These are phyloP conservation scores for Grigorovia yakushimaensis DNA, from an alignment of 805 yeast species.

Conservation along the genomic window DNA sequence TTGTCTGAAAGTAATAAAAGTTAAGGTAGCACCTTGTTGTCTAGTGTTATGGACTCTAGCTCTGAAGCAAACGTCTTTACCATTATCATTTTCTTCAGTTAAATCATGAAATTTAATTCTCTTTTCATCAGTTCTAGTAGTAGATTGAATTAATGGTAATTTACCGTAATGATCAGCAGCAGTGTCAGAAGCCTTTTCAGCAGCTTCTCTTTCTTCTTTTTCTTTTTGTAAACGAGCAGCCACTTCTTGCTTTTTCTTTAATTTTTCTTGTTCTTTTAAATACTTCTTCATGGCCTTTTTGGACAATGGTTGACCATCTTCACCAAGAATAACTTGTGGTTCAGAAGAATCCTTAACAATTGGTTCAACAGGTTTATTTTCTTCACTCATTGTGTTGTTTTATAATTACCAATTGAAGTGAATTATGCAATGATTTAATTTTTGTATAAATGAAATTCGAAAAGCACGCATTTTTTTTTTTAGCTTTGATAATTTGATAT, in stretches of 20 bases:
- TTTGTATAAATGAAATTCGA: too few relatives aligned
- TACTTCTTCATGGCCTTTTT: conserved; percentile 93
- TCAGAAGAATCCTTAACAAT: conserved; percentile 5
- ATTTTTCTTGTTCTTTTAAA: conserved; percentile 88
- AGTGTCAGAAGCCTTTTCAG: conserved; percentile 71
- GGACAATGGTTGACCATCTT: conserved; percentile 82
- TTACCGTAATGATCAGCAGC: conserved; percentile 87
- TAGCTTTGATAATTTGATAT: too few relatives aligned
- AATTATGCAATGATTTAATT: too few relatives aligned
- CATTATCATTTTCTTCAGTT: conserved; percentile 40
- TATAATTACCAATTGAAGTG: neutral
- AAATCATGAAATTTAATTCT: conserved; percentile 52
- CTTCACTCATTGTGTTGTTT: conserved; percentile 16
- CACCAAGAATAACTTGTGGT: conserved; percentile 37
- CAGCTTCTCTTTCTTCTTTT: conserved; percentile 62
- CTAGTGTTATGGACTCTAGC: conserved; percentile 92
- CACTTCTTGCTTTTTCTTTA: conserved; percentile 82
- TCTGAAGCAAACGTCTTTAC: conserved; percentile 72
- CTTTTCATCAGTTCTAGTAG: conserved; percentile 51
- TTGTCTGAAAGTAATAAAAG: conserved; percentile 86
- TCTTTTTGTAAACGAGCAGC: conserved; percentile 83
- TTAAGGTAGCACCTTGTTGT: conserved; percentile 92
- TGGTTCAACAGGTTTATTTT: conserved; percentile 1
- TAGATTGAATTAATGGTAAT: conserved; percentile 75
- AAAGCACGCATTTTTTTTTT: too few relatives aligned